Evolutionary conservation across 345 rosid genomes (phyloP).

Genomic region (Ceriops decandra): DNA sequence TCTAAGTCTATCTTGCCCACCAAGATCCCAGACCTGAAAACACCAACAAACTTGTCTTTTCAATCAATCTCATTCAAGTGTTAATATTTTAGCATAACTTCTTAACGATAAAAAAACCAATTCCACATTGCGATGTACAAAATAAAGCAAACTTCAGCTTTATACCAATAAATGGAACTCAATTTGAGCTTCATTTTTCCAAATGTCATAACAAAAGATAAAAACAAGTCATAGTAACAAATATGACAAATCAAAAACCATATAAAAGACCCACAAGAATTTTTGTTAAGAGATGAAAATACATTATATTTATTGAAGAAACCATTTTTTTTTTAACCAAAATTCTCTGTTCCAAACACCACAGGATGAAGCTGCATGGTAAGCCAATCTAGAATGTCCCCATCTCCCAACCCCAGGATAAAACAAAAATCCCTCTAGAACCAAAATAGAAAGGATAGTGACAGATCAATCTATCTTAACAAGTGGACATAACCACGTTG

Average conservation of each 20-base stretch:
- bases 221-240: neutral
- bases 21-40: slow-evolving; percentile 88
- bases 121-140: neutral
- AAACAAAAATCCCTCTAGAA: too few species aligned
- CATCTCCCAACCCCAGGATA: too few species aligned
- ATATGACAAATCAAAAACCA: neutral
- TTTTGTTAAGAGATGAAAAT: neutral
- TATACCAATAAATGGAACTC: neutral
- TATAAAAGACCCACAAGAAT: neutral
- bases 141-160: neutral
- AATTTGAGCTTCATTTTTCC: neutral
- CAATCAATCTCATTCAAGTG: neutral
- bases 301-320: neutral
- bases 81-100: neutral
- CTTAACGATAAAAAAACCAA: neutral
- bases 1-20: slow-evolving; percentile 92
- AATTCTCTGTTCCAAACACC: neutral
- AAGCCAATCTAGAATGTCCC: neutral
- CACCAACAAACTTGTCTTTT: neutral
- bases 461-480: too few species aligned
- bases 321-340: neutral
- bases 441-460: too few species aligned
- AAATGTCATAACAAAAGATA: neutral
- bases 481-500: too few species aligned
- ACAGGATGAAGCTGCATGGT: neutral